Evolutionary conservation across 768 basidiomycete species (phyloP).

Genomic region (Russula brevipes): DNA sequence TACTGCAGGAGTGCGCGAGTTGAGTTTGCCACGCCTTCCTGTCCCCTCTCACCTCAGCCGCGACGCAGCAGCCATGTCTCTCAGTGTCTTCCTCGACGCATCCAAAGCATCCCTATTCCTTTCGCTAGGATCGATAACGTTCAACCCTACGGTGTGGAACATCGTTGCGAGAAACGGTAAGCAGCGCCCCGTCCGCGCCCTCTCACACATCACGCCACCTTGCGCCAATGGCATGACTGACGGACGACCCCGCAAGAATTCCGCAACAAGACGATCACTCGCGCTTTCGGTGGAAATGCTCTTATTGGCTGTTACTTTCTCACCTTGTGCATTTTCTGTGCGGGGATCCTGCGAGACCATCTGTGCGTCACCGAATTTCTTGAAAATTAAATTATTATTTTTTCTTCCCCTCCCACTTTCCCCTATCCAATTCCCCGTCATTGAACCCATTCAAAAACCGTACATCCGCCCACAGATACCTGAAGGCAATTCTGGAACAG

Average conservation of each 20-base stretch:
- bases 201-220: neutral
- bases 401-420: neutral
- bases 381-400: neutral
- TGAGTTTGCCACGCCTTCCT: too few species aligned
- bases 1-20: too few species aligned
- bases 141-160: conserved; percentile 97
- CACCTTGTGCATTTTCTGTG: conserved; percentile 74
- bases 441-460: too few species aligned
- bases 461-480: conserved; percentile 48
- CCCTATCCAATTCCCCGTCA: too few species aligned
- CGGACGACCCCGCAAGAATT: conserved; percentile 46
- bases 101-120: conserved; percentile 61
- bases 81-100: conserved; percentile 46
- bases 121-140: conserved; percentile 64
- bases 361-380: conserved; percentile 49
- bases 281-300: conserved; percentile 69
- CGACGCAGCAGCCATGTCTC: conserved; percentile 28
- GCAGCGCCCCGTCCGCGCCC: conserved; percentile 25
- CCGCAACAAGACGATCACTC: conserved; percentile 82
- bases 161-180: conserved; percentile 86
- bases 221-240: conserved; percentile 30
- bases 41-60: neutral
- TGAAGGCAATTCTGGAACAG: conserved; percentile 68
- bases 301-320: conserved; percentile 82
- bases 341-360: conserved; percentile 80